phyloP scores from a whole-genome alignment of 352 stramenopile genomes.

The Pythium brachiatum region DNA sequence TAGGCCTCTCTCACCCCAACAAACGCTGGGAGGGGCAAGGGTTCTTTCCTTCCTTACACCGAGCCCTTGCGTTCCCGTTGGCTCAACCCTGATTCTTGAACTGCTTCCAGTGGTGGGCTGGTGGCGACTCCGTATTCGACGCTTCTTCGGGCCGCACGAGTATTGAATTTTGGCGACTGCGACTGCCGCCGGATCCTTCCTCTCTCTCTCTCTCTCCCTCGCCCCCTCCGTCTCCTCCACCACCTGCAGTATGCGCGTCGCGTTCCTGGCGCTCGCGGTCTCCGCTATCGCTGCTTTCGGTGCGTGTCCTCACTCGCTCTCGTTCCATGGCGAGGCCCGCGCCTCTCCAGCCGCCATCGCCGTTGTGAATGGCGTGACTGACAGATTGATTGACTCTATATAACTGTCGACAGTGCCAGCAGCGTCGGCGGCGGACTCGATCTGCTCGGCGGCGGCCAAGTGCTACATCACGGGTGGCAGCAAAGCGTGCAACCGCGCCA shows the following conservation, averaged over 20 bases:
- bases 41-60: too few species aligned
- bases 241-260: constrained; percentile 6
- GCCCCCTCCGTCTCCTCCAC: neutral
- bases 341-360: neutral
- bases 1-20: too few species aligned
- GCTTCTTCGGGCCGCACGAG: too few species aligned
- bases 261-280: constrained; percentile 16
- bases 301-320: constrained; percentile 3
- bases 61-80: too few species aligned
- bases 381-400: neutral
- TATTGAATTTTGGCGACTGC: too few species aligned
- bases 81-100: too few species aligned
- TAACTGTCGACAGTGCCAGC: constrained; percentile 1
- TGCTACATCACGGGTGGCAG: constrained; percentile 17
- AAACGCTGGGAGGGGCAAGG: too few species aligned
- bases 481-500: constrained; percentile 12
- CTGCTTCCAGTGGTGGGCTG: too few species aligned
- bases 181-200: neutral
- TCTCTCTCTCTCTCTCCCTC: neutral
- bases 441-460: constrained; percentile 14
- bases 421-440: constrained; percentile 8
- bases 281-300: neutral
- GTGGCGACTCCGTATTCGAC: too few species aligned
- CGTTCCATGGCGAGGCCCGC: too few species aligned
- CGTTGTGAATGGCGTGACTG: too few species aligned